Evolutionary conservation across 2,329 filamentous ascomycete species (phyloP), one percentile per base, ranked within the genome.

Genomic region (Emericellopsis cladophorae): DNA sequence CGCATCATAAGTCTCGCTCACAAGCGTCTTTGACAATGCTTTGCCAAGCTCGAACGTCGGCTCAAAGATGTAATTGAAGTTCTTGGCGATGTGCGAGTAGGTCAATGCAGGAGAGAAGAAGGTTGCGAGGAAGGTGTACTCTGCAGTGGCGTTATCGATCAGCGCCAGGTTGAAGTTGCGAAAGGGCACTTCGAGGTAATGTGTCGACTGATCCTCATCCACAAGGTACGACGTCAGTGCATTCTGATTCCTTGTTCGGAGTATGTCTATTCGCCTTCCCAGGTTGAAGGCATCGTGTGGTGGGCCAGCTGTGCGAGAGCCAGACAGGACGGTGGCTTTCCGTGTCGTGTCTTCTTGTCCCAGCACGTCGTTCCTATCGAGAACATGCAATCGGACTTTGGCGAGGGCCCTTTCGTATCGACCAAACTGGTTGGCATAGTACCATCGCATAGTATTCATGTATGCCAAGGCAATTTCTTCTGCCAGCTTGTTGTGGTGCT

Each of bases 361-460:
- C 4, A 98, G 67, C 1, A 87, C 74, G 54, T 95, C 88, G 48
- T 81, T 80, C 54, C 82, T 88, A 54, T 95, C 90, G 44, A 94
- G 70, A 5, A 72, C 60, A 54, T 95, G 88, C 3, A 96, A 60
- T 53, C 84, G 90, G 45, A 98, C 72, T 58, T 87, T 93, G 42
- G 83, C 81, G 6, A 98, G 68, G 0, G 92, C 81, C 50, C 81
- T 79, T 47, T 84, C 79, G 58, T 98, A 98, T 29, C 90, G 80
- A 4, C 76, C 79, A 55, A 98, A 98, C 57, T 95, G 86, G 48
- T 84, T 92, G 40, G 83, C 65, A 56, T 96, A 96, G 55, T 98
- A 98, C 92, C 92, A 98, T 40, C 88, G 79, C 87, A 98, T 98
- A 0, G 93, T 98, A 58, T 95, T 95, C 65, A 93, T 81, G 54